A percentile compares a stretch with the other conserved stretches of the same genome.
These are phyloP conservation scores for Chrysoporthe puriensis DNA, from an alignment of 2,329 filamentous ascomycete genomes.

Conservation along the genomic window DNA sequence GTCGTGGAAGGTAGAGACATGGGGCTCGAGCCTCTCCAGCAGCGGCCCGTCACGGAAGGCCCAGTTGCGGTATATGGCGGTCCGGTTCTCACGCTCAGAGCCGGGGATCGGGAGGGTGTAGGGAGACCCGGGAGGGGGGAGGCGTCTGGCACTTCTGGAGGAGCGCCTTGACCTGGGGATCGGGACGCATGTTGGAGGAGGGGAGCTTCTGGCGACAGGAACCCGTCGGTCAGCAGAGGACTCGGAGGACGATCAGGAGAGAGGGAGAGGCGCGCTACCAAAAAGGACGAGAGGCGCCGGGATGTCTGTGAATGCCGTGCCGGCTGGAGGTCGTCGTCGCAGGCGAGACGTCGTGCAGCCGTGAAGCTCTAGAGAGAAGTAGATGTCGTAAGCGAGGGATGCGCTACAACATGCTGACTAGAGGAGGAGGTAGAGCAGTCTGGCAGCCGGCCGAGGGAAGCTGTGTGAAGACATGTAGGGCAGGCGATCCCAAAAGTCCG, in stretches of 20 bases:
- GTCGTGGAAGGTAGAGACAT: constrained; percentile 75
- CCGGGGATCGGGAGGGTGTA: constrained; percentile 80
- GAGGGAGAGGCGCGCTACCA: not conserved
- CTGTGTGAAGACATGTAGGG: not conserved
- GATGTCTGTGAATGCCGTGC: not conserved
- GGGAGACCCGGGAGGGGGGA: constrained; percentile 74
- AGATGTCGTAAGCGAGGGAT: not conserved
- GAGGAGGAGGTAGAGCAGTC: not conserved
- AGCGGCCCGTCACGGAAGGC: constrained; percentile 72
- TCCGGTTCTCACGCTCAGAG: constrained; percentile 72
- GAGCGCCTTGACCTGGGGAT: constrained; percentile 42
- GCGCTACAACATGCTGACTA: not conserved
- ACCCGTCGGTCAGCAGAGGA: no score
- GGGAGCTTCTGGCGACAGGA: not conserved
- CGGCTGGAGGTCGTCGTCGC: not conserved
- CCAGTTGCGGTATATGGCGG: constrained; percentile 82
- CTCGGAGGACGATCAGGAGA: not conserved
- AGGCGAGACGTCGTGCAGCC: not conserved
- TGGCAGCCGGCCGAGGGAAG: not conserved
- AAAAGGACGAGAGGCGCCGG: not conserved
- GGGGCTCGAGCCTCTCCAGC: constrained; percentile 72
- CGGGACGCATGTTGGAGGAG: constrained; percentile 39
- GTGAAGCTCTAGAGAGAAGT: not conserved
- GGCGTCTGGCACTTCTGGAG: constrained; percentile 59
- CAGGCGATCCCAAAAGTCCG: constrained; percentile 1